Percentiles rank a stretch among this genome's conserved stretches.
Conservation (phyloP, 495 filamentous ascomycete genomes). For the Tuber magnatum region DNA sequence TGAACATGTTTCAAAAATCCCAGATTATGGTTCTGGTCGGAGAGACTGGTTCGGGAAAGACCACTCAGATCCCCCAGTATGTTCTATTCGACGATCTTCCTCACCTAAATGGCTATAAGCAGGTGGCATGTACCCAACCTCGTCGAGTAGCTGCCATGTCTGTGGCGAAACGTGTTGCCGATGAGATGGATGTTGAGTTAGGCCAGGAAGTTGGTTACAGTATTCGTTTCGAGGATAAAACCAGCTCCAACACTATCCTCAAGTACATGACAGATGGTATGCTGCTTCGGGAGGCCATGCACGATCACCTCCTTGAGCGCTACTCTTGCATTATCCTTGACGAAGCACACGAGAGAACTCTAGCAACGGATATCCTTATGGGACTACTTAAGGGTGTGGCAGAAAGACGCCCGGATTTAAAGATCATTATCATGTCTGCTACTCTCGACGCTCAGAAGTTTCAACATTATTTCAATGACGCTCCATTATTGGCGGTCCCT, state of each 20-base stretch:
- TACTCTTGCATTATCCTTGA: constrained; percentile 99
- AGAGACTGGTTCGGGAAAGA: constrained; percentile 98
- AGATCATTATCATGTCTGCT: constrained; percentile 98
- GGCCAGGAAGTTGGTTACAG: constrained; percentile 98
- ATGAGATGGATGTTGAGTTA: constrained; percentile 89
- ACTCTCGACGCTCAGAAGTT: constrained; percentile 97
- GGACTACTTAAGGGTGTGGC: constrained; percentile 84
- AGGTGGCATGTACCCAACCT: constrained; percentile 96
- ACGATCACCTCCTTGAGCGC: constrained; percentile 79
- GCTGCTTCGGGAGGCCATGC: constrained; percentile 95
- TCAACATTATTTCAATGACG: constrained; percentile 93
- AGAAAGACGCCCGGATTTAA: constrained; percentile 69
- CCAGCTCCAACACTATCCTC: constrained; percentile 77
- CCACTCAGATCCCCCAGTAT: constrained; percentile 97
- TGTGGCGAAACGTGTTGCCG: constrained; percentile 93
- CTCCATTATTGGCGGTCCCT: constrained; percentile 86
- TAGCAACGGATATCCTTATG: constrained; percentile 95
- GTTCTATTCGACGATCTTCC: constrained; percentile 95
- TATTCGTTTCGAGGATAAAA: constrained; percentile 97
- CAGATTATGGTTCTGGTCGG: constrained; percentile 98
- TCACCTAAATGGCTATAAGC: constrained; percentile 65
- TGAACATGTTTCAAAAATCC: constrained; percentile 79
- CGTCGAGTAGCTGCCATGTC: constrained; percentile 98
- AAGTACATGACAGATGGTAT: constrained; percentile 99
- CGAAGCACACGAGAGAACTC: constrained; percentile 92